A percentile compares a stretch with the other conserved stretches of the same genome.
Evolutionary conservation across 140 eudicot species (phyloP).

Genomic region (Artemisia princeps): DNA sequence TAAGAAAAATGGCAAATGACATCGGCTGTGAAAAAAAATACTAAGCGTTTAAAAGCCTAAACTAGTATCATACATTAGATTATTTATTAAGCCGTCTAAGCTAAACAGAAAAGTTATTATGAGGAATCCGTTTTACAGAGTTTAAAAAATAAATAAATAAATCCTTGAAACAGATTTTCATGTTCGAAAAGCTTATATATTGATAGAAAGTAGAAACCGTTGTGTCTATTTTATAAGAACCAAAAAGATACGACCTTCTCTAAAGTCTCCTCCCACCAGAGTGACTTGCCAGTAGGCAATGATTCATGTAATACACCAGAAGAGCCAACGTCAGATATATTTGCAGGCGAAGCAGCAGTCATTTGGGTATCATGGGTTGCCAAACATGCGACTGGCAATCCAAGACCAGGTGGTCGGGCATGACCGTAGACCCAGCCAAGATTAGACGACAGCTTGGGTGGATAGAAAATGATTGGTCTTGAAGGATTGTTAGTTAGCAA

Average conservation of each 20-base stretch:
- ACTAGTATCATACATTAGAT: too few relatives aligned
- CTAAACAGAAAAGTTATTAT: too few relatives aligned
- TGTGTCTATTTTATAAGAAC: too few relatives aligned
- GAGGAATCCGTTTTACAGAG: too few relatives aligned
- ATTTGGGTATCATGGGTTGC: conserved; percentile 28
- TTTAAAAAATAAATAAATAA: too few relatives aligned
- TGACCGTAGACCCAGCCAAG: conserved; percentile 32
- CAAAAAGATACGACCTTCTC: conserved; percentile 45
- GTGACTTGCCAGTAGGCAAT: conserved; percentile 23
- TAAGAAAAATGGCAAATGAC: too few relatives aligned
- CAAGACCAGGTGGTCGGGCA: conserved; percentile 26
- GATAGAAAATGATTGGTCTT: conserved; percentile 20
- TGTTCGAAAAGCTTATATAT: too few relatives aligned
- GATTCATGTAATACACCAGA: conserved; percentile 27
- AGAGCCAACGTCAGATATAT: conserved; percentile 24
- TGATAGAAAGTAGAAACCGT: too few relatives aligned
- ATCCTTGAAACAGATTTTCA: too few relatives aligned
- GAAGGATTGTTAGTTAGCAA: conserved; percentile 36
- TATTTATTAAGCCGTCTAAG: too few relatives aligned
- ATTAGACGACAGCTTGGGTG: conserved; percentile 25
- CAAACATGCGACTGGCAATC: conserved; percentile 21
- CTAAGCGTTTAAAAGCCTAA: too few relatives aligned
- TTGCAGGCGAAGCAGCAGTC: conserved; percentile 23
- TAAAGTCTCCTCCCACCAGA: conserved; percentile 40
- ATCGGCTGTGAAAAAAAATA: too few relatives aligned